These are phyloP conservation scores for Boeremia lycopersici DNA, from an alignment of 2,329 filamentous ascomycete genomes.

Conservation along the genomic window DNA sequence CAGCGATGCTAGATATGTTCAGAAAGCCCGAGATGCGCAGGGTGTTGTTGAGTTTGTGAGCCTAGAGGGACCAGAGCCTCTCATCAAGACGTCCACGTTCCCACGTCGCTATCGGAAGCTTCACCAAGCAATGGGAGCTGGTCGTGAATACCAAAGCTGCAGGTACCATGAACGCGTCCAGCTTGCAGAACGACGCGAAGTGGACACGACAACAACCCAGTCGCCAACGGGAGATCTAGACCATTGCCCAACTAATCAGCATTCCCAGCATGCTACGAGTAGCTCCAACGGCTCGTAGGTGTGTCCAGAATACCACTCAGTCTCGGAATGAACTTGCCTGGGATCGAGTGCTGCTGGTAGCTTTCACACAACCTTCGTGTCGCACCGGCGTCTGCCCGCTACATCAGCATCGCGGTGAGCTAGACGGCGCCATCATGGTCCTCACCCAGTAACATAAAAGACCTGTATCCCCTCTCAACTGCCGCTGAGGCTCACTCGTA, in stretches of 20 bases:
- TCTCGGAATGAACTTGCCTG: neutral
- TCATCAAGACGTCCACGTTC: neutral
- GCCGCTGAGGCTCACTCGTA: neutral
- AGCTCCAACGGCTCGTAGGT: neutral
- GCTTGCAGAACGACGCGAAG: neutral
- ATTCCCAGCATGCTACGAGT: conserved; percentile 10
- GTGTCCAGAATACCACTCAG: conserved; percentile 3
- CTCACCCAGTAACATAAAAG: conserved; percentile 23
- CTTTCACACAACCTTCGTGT: neutral
- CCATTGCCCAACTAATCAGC: neutral
- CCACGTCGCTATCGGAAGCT: neutral
- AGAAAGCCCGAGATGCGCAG: too few relatives aligned
- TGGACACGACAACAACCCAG: neutral
- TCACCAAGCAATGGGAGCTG: neutral
- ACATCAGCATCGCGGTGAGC: neutral
- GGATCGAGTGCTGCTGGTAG: neutral
- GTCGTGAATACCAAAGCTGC: neutral
- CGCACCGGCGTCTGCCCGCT: neutral
- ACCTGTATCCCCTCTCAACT: neutral
- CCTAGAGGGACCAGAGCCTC: too few relatives aligned
- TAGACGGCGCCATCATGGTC: conserved; percentile 24
- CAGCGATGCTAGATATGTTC: too few relatives aligned
- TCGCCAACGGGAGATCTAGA: neutral
- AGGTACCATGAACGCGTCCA: neutral
- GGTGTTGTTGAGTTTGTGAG: neutral